Evolutionary conservation across 495 filamentous ascomycete genomes (phyloP).

Genomic region (Podospora australis): DNA sequence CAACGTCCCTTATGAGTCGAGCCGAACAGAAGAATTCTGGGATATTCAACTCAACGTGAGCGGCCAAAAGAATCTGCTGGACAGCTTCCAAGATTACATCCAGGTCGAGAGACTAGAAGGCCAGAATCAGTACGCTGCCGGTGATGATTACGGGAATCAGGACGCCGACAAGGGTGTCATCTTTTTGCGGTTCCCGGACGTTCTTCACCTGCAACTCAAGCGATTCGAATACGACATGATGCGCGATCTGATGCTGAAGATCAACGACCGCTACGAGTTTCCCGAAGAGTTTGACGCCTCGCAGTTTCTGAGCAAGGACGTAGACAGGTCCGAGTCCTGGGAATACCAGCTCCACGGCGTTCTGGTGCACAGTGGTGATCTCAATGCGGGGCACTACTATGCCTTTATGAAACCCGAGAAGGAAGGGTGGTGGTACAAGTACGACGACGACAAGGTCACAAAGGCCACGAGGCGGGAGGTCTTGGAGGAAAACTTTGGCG

Average conservation of each 20-base stretch:
- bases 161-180: conserved; percentile 97
- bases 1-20: conserved; percentile 94
- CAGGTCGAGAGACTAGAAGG: conserved; percentile 94
- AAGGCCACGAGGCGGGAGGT: conserved; percentile 87
- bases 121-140: conserved; percentile 95
- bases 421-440: conserved; percentile 91
- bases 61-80: conserved; percentile 84
- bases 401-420: conserved; percentile 91
- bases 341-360: conserved; percentile 91
- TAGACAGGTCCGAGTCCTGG: conserved; percentile 84
- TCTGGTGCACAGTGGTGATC: conserved; percentile 89
- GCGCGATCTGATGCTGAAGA: conserved; percentile 95
- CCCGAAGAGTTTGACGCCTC: conserved; percentile 86
- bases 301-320: conserved; percentile 79
- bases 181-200: conserved; percentile 91
- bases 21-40: conserved; percentile 95
- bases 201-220: conserved; percentile 93
- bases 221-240: conserved; percentile 97
- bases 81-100: conserved; percentile 94
- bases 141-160: conserved; percentile 80
- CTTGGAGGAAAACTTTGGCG: conserved; percentile 93
- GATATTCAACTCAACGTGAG: conserved; percentile 96
- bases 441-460: conserved; percentile 94
- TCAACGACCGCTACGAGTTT: conserved; percentile 97
- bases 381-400: conserved; percentile 99